A percentile compares a stretch with the other conserved stretches of the same genome.
Evolutionary conservation across 257 asterid genomes (phyloP).

Genomic region (Catharanthus roseus): DNA sequence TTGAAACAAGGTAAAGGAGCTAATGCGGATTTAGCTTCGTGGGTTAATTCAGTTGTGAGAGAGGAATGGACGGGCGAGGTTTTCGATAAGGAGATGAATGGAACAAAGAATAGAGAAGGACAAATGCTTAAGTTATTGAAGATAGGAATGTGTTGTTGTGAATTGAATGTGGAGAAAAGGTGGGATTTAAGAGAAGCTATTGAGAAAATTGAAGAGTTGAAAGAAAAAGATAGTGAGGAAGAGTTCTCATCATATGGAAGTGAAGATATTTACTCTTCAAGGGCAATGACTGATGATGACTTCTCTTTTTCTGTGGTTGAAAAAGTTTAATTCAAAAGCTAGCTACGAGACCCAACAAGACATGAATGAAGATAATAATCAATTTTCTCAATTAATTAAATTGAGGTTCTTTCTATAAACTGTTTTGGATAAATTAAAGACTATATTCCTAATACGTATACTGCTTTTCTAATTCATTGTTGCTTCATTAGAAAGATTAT

Average conservation of each 20-base stretch:
- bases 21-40: conserved; percentile 46
- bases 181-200: conserved; percentile 46
- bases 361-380: too few relatives aligned
- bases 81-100: conserved; percentile 51
- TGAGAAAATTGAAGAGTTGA: conserved; percentile 46
- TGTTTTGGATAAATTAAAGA: too few relatives aligned
- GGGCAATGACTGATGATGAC: conserved; percentile 36
- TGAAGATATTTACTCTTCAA: conserved; percentile 40
- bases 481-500: too few relatives aligned
- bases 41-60: conserved; percentile 63
- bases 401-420: too few relatives aligned
- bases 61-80: conserved; percentile 78
- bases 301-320: conserved; percentile 31
- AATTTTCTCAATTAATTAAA: too few relatives aligned
- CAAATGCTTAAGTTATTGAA: conserved; percentile 58
- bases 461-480: too few relatives aligned
- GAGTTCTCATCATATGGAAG: conserved; percentile 39
- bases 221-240: conserved; percentile 39
- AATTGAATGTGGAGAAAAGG: conserved; percentile 42
- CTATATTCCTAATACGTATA: too few relatives aligned
- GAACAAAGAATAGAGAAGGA: conserved; percentile 30
- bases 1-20: conserved; percentile 44
- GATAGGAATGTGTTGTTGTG: conserved; percentile 73
- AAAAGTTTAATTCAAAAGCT: neutral
- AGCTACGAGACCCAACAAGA: too few relatives aligned